phyloP scores from a whole-genome alignment of 768 basidiomycete genomes.

The Tricholoma saponaceum region DNA sequence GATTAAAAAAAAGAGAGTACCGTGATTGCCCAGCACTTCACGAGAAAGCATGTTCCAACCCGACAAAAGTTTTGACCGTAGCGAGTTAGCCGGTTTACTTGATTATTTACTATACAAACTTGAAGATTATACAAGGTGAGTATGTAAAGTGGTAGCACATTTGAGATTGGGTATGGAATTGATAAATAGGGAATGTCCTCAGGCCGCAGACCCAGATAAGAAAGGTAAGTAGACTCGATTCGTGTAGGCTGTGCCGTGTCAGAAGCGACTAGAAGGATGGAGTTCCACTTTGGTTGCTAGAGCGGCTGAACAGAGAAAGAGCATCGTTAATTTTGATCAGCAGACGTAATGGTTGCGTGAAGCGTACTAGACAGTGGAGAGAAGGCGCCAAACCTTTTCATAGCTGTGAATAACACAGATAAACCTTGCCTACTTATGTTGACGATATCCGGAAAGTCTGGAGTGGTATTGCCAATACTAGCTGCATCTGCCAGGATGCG shows the following conservation, averaged over 20 bases:
- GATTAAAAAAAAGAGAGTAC: no score
- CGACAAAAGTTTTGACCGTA: no score
- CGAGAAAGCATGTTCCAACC: no score
- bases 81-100: no score
- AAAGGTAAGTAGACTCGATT: not conserved
- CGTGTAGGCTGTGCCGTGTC: not conserved
- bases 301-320: not conserved
- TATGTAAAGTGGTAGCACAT: not conserved
- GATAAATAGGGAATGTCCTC: not conserved
- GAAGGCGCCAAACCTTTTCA: slow-evolving; percentile 12
- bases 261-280: not conserved
- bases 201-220: not conserved
- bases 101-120: not conserved
- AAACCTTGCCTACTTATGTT: slow-evolving; percentile 7
- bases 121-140: not conserved
- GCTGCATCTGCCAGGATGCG: slow-evolving; percentile 6
- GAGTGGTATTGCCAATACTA: slow-evolving; percentile 1
- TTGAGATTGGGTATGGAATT: not conserved
- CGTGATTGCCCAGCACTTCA: no score
- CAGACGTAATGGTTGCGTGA: not conserved
- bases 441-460: slow-evolving; percentile 5
- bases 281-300: not conserved
- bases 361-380: slow-evolving; percentile 14
- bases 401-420: slow-evolving; percentile 11
- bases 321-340: not conserved